Conservation (phyloP, 1,139 yeast species). For the Magnusiomyces magnusii region DNA sequence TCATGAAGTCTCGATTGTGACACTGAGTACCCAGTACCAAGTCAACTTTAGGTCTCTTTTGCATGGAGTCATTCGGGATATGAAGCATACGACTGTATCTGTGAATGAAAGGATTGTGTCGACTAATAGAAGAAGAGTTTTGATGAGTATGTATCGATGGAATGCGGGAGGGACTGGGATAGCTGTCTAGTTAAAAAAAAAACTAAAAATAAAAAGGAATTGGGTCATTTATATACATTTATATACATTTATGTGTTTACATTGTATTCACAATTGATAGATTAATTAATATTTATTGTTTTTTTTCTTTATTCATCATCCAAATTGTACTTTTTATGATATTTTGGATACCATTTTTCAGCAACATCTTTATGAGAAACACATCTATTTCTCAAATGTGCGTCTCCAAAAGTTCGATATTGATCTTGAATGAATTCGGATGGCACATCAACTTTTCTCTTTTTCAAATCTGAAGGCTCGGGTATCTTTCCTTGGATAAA, state of each 20-base stretch:
- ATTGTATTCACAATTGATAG: too few species aligned
- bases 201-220: background rate
- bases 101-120: constrained; percentile 19
- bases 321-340: constrained; percentile 27
- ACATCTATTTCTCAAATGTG: constrained; percentile 55
- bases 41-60: constrained; percentile 29
- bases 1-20: constrained; percentile 32
- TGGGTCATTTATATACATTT: background rate
- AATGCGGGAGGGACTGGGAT: constrained; percentile 29
- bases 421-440: constrained; percentile 32
- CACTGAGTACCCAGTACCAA: constrained; percentile 31
- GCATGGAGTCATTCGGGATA: constrained; percentile 25
- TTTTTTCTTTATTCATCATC: background rate
- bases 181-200: constrained; percentile 20
- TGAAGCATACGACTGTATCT: constrained; percentile 17
- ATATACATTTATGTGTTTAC: background rate
- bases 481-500: constrained; percentile 28
- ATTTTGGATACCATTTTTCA: constrained; percentile 52
- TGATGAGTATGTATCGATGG: constrained; percentile 30
- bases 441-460: constrained; percentile 31
- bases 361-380: constrained; percentile 66
- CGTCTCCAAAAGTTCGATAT: constrained; percentile 42
- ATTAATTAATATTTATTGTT: background rate
- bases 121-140: constrained; percentile 26
- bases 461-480: constrained; percentile 25